Base-by-base conservation (phyloP, 2,329 filamentous ascomycete species). In the Neofusicoccum ribis region DNA sequence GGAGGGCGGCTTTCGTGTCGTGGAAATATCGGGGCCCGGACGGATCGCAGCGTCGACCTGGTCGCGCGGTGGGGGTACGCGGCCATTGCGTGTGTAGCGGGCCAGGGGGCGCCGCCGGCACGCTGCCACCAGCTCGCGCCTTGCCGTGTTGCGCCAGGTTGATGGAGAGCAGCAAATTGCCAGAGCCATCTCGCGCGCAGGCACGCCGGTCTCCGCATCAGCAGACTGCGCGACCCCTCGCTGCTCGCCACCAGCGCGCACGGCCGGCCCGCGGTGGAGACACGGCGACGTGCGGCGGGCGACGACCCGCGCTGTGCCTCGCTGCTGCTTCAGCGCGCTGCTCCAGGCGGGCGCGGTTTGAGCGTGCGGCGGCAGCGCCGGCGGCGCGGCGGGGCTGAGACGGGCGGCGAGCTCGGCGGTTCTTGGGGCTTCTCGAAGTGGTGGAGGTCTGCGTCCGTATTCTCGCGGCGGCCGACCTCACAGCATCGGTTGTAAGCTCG, bases 11-110 rank as follows among this genome's bases (percentile, higher is more conserved):
- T 43, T 54, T 51, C 49, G 61, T 60, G 47, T 63, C 61, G 61
- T 63, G 34, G 50, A 54, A 63, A 63, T 63, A 54, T 63, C 61
- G 61, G 61, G 15, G 36, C 34, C 47, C 7, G 31, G 49, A 17
- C 49, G 39, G 61, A 54, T 63, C 61, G 23, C n/a, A 12, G 44
- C 34, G 34, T 17, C 31, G 61, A 46, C 61, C 39, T 14, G 11
- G 56, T 47, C 23, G 56, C 6, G 56, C 43, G 17, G 56, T 60
- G 56, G 56, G 56, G 56, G 56, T 60, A 47, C 56, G 56, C 56
- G 56, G 56, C 56, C 56, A 47, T 15, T 37, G 56, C 56, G 41
- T 3, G 17, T 12, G 47, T 23, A 5, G 15, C 36, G 36, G 59
- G 46, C 46, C 47, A 51, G 46, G 46, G 34, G 46, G 34, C 37